Base-by-base conservation (phyloP, 306 rosid species). In the Prinsepia uniflora region DNA sequence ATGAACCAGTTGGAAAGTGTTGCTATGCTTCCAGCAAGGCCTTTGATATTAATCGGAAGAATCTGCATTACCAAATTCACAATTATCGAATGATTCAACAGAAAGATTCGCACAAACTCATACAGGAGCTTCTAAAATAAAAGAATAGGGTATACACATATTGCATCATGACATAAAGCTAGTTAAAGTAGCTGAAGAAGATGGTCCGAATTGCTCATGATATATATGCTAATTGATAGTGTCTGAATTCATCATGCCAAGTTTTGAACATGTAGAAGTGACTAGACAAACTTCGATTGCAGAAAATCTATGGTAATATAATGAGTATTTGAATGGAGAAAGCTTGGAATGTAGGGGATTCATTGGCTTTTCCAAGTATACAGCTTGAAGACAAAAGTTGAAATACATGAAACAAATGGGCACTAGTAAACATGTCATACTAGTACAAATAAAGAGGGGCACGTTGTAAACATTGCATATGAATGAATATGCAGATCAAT, bases 21-120 rank as follows among this genome's bases (percentile, higher is more conserved):
- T 42, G 99, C 99, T 68, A 89, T 36, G 80, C 99, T 94, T 75
- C 99, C 99, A 0, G 97, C 99, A 41, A 94, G 92, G 69, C 97
- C 80, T 83, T 94, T 94, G 10, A 94, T 91, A 84, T 86, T 86
- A 52, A 87, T 58, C 3, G 99, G 99, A 83, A 94, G 97, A 82
- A 91, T 94, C 99, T 94, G 80, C 80, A 62, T 67, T 24, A 8
- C 78, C 62, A 69, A 81, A 19, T 44, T 72, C 55, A 34, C 42
- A 42, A 8, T 19, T 5, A 63, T 42, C 17, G 47, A 41, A 71
- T 73, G 34, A 72, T 50, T 13, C 46, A 60, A 39, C 65, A 44
- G 72, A 58, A 69, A 56, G 44, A 80, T 65, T 7, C 41, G 19
- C 1, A 56, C 40, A 9, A 56, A 0, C 1, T n/a, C n/a, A 1